A percentile compares a stretch with the other conserved stretches of the same genome.
Evolutionary conservation across 352 stramenopile genomes (phyloP).

Genomic region (Pelagophyceae sp.): DNA sequence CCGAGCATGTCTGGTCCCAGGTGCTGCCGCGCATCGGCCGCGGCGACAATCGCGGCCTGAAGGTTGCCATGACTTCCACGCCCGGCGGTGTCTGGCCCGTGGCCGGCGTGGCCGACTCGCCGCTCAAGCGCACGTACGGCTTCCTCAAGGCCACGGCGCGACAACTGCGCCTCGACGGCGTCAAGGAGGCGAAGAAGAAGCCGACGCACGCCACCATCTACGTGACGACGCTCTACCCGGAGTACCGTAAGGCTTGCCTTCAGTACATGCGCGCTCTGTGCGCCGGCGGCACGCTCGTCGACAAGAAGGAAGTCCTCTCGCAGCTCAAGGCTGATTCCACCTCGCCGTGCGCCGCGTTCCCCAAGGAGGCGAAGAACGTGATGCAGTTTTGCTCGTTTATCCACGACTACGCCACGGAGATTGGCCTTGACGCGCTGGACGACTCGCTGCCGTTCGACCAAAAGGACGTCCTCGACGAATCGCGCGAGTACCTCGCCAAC

Average conservation of each 20-base stretch:
- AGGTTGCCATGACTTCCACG: conserved; percentile 15
- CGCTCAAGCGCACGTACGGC: neutral
- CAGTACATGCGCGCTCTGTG: conserved; percentile 63
- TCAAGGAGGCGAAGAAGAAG: conserved; percentile 53
- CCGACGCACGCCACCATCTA: conserved; percentile 60
- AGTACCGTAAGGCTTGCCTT: conserved; percentile 69
- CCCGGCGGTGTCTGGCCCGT: conserved; percentile 15
- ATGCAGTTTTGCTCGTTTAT: conserved; percentile 95
- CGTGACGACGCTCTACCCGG: conserved; percentile 64
- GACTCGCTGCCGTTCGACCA: conserved; percentile 89
- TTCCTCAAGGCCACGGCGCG: conserved; percentile 6
- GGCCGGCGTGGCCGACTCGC: conserved; percentile 25
- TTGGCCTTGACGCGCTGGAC: conserved; percentile 80
- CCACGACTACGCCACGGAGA: conserved; percentile 78
- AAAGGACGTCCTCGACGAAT: conserved; percentile 74
- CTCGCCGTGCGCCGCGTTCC: neutral
- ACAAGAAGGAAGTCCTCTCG: conserved; percentile 65
- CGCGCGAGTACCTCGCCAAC: conserved; percentile 74
- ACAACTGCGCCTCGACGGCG: neutral
- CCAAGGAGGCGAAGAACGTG: conserved; percentile 70
- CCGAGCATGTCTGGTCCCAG: conserved; percentile 70
- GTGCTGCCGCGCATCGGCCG: conserved; percentile 33
- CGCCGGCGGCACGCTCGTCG: conserved; percentile 62
- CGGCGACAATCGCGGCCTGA: conserved; percentile 12
- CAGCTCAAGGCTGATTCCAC: conserved; percentile 61